A percentile compares a stretch with the other conserved stretches of the same genome.
These are phyloP conservation scores for Symbiotaphrina buchneri DNA, from an alignment of 495 filamentous ascomycete species.

Conservation along the genomic window DNA sequence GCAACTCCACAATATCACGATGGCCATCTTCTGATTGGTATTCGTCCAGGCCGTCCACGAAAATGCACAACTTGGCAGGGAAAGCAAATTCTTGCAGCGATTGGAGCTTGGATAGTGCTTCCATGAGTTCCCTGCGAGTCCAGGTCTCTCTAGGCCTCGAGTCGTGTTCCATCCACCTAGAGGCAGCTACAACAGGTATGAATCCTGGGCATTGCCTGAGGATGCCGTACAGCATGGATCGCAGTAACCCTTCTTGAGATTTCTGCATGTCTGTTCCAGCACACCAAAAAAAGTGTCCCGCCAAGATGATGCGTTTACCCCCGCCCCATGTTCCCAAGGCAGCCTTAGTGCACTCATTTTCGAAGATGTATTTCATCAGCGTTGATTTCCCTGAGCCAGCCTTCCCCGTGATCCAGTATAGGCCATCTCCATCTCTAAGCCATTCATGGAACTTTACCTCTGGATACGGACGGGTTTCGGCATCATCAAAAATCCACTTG, in stretches of 20 bases:
- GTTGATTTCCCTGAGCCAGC: conserved; percentile 13
- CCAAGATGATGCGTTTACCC: conserved; percentile 11
- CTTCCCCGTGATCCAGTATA: conserved; percentile 13
- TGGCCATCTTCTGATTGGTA: conserved; percentile 11
- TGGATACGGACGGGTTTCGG: too few relatives aligned
- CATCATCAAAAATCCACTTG: not conserved
- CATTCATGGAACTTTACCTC: conserved; percentile 8
- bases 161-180: conserved; percentile 4
- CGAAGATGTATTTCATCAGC: conserved; percentile 17
- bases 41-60: conserved; percentile 27
- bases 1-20: conserved; percentile 9
- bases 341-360: conserved; percentile 2
- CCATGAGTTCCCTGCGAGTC: conserved; percentile 1
- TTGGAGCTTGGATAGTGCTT: not conserved
- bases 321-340: conserved; percentile 12
- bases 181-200: conserved; percentile 9
- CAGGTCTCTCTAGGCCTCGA: not conserved
- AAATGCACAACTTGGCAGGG: conserved; percentile 17
- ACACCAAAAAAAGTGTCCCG: conserved; percentile 24
- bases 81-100: not conserved
- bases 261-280: conserved; percentile 8
- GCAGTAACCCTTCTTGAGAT: conserved; percentile 19
- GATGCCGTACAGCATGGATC: conserved; percentile 18
- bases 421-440: conserved; percentile 10
- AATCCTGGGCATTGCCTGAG: conserved; percentile 13